Evolutionary conservation across 2,329 filamentous ascomycete genomes (phyloP).

Genomic region (Ophiocordyceps camponoti-rufipedis): DNA sequence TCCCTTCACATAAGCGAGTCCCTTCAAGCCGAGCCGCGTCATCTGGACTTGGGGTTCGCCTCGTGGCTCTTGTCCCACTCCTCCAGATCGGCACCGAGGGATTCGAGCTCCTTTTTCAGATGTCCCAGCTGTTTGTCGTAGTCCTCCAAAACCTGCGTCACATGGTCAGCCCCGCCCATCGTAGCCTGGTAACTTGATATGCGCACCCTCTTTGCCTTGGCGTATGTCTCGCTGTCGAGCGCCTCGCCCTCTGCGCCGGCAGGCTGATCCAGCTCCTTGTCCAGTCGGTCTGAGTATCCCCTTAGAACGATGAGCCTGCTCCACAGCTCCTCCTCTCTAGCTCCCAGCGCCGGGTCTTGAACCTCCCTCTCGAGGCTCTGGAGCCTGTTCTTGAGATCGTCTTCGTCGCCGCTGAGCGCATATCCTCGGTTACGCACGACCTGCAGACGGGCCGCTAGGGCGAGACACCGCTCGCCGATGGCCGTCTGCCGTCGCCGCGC

Average conservation of each 20-base stretch:
- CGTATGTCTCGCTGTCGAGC: constrained; percentile 51
- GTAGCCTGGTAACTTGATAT: neutral
- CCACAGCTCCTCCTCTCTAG: constrained; percentile 72
- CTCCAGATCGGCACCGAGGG: constrained; percentile 37
- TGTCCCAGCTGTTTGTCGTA: constrained; percentile 67
- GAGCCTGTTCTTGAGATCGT: constrained; percentile 57
- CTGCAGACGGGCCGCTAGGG: constrained; percentile 63
- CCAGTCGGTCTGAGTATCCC: constrained; percentile 53
- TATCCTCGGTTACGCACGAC: constrained; percentile 68
- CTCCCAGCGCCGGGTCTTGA: constrained; percentile 56
- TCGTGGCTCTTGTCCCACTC: constrained; percentile 34
- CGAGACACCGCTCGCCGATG: constrained; percentile 54
- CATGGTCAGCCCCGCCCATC: constrained; percentile 4
- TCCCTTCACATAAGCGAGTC: neutral
- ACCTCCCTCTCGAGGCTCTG: constrained; percentile 49
- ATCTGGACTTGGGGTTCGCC: constrained; percentile 16
- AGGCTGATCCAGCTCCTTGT: constrained; percentile 55
- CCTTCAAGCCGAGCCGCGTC: constrained; percentile 1
- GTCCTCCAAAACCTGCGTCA: constrained; percentile 52
- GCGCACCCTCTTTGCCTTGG: constrained; percentile 56
- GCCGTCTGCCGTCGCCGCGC: constrained; percentile 55
- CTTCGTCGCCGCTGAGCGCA: constrained; percentile 61
- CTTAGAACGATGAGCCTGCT: constrained; percentile 59
- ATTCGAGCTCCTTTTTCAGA: constrained; percentile 53
- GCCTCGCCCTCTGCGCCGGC: constrained; percentile 35